Percentiles rank a stretch among this genome's conserved stretches.
Conservation (phyloP, 345 rosid genomes). For the Eucalyptus brandiana region DNA sequence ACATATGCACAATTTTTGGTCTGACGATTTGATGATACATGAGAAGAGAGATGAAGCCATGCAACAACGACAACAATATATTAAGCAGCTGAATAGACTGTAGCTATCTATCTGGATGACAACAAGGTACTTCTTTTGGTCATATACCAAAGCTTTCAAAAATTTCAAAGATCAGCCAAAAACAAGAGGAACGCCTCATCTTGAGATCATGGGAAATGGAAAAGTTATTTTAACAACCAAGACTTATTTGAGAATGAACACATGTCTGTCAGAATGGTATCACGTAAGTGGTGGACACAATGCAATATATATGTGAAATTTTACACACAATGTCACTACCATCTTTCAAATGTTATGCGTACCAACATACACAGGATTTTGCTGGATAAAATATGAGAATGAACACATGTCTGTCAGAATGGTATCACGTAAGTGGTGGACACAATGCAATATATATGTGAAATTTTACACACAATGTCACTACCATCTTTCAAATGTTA, state of each 20-base stretch:
- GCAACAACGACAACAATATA: not conserved
- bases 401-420: accelerated
- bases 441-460: not conserved
- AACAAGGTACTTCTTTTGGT: not conserved
- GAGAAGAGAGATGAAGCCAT: too few relatives aligned
- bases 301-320: too few relatives aligned
- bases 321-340: not conserved
- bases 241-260: too few relatives aligned
- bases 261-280: too few relatives aligned
- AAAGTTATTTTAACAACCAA: not conserved
- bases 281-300: not conserved
- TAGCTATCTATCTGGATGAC: not conserved
- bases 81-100: not conserved
- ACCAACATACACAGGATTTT: too few relatives aligned
- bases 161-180: not conserved
- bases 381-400: too few relatives aligned
- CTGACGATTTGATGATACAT: not conserved
- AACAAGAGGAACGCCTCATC: not conserved
- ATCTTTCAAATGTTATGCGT: accelerated
- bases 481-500: accelerated
- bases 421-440: not conserved
- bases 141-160: not conserved
- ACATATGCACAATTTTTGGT: too few relatives aligned
- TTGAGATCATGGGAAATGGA: not conserved
- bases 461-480: not conserved